Conservation (phyloP, 2,329 filamentous ascomycete species). For the Fusarium subtropicale region DNA sequence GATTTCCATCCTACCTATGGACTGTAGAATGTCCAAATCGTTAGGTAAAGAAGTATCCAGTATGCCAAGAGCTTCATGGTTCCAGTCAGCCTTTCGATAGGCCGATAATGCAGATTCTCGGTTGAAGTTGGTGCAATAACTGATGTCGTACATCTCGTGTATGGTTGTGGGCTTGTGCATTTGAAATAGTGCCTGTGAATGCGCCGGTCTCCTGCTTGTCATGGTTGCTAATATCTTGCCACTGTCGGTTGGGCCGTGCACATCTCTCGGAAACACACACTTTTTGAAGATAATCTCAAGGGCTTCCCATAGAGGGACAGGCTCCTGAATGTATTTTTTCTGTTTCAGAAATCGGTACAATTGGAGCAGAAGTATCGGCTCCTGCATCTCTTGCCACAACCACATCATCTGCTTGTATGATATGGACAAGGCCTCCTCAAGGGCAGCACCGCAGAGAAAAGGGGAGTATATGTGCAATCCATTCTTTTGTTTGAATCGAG, state of each 20-base stretch:
- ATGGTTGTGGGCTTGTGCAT: not conserved
- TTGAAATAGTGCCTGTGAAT: not conserved
- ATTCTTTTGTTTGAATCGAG: conserved; percentile 32
- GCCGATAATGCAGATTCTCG: not conserved
- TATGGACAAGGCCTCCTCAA: conserved; percentile 58
- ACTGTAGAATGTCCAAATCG: not conserved
- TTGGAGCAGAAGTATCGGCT: conserved; percentile 56
- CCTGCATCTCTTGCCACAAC: conserved; percentile 56
- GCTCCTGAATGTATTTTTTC: accelerated
- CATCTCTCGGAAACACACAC: not conserved
- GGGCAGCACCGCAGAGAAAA: conserved; percentile 59
- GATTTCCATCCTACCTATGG: not conserved
- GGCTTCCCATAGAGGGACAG: conserved; percentile 49
- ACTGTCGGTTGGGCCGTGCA: too few relatives aligned
- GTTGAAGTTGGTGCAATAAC: not conserved
- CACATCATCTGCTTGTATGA: conserved; percentile 51
- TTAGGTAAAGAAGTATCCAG: not conserved
- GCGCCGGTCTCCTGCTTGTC: not conserved
- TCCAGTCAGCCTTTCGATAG: not conserved
- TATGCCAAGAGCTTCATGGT: not conserved
- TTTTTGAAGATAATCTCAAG: conserved; percentile 41
- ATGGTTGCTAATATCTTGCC: not conserved
- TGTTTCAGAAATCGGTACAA: not conserved
- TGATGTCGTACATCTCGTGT: not conserved
- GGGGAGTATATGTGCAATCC: conserved; percentile 63